Percentiles rank a stretch among this genome's conserved stretches.
These are phyloP conservation scores for Solanum hybrid DNA, from an alignment of 305 asterid species.

Conservation along the genomic window DNA sequence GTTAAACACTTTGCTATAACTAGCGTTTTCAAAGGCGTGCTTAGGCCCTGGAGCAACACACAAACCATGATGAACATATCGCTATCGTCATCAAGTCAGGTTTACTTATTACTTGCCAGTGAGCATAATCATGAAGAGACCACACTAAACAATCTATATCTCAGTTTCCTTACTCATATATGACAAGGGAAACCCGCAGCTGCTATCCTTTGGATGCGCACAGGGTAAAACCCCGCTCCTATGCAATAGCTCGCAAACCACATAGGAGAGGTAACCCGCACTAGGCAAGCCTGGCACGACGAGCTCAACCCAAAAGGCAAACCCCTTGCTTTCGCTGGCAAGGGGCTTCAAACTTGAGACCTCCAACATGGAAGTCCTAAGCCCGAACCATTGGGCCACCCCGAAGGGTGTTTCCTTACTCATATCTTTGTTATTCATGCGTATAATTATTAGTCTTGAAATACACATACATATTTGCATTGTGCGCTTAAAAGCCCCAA, in stretches of 20 bases:
- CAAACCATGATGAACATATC: neutral
- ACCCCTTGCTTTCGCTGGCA: too few species aligned
- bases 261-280: too few species aligned
- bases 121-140: neutral
- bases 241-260: too few species aligned
- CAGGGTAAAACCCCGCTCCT: too few species aligned
- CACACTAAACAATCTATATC: neutral
- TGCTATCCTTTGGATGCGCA: too few species aligned
- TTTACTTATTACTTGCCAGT: neutral
- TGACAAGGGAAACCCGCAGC: too few species aligned
- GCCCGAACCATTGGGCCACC: too few species aligned
- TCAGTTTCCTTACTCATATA: neutral
- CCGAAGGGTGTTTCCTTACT: neutral
- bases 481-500: neutral
- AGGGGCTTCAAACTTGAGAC: too few species aligned
- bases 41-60: neutral
- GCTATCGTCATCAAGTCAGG: neutral
- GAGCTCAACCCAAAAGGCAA: too few species aligned
- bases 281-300: too few species aligned
- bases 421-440: neutral
- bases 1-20: neutral
- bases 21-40: neutral
- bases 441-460: neutral
- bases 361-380: too few species aligned
- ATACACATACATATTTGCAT: neutral